Base-by-base conservation (phyloP, 495 filamentous ascomycete species). In the Apiosordaria backusii region DNA sequence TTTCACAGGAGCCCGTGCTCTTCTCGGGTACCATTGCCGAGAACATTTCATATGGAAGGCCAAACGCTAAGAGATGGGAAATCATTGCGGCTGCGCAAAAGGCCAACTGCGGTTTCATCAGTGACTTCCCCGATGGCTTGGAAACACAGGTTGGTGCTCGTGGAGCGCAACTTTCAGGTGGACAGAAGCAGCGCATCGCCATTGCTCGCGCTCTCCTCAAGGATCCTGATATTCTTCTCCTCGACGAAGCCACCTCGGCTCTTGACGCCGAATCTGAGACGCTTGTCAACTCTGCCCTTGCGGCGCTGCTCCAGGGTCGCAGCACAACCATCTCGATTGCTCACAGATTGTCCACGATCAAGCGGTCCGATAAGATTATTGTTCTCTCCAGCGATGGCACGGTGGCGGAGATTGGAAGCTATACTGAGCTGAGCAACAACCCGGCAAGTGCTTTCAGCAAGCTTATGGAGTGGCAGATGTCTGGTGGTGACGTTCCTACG, bases 391-490 rank as follows among this genome's bases (percentile, higher is more conserved):
- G 82, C 62, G 88, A 97, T 66, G 95, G 95, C 27, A 89, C 82
- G 40, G 93, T 98, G 21, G 95, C 96, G 4, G 93, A 99, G 78
- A 87, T 90, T 62, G 95, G 95, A 57, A 88, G 87, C 45, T 99
- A 95, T 74, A 79, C 85, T 16, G 86, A 92, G 64, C 82, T 99
- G 25, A 90, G 87, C 69, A 77, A 82, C 21, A 87, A 90, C 50
- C 83, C 82, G 4, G 79, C 89, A 24, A 94, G 93, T 50, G 91
- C 93, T 6, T 99, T 99, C 74, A 93, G 87, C 27, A 92, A 90
- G 78, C 81, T 99, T 59, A 99, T 99, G 95, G 93, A 98, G 76
- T 99, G 96, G 96, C 95, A 99, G 79, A 90, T 98, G 85, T 94
- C 85, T 68, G 96, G 93, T 16, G 89, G 89, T 10, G 92, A 96